A percentile compares a stretch with the other conserved stretches of the same genome.
These are phyloP conservation scores for Acacia concinna DNA, from an alignment of 331 rosid species.

Conservation along the genomic window DNA sequence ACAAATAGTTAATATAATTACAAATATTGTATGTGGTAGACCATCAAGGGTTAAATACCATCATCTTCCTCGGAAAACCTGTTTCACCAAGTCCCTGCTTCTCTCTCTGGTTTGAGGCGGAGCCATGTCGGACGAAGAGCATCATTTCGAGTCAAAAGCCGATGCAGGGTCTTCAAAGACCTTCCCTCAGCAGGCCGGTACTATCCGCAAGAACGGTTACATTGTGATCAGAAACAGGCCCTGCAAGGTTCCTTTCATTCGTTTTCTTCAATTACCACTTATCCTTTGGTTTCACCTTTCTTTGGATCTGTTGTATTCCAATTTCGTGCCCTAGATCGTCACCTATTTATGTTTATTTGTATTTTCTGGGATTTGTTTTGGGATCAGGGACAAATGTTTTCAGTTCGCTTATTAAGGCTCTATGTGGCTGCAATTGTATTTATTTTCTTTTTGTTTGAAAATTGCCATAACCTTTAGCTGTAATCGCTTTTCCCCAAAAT, in stretches of 20 bases:
- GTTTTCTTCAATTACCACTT: not conserved
- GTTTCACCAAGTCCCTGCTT: not conserved
- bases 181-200: conserved; percentile 73
- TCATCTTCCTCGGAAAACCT: not conserved
- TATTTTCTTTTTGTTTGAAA: not conserved
- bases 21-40: no score
- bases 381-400: not conserved
- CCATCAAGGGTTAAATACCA: no score
- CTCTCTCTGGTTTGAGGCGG: not conserved
- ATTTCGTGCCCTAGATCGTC: not conserved
- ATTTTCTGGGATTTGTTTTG: not conserved
- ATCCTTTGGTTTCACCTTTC: not conserved
- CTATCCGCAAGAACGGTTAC: conserved; percentile 72
- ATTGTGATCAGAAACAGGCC: conserved; percentile 67
- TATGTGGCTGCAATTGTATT: not conserved
- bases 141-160: conserved; percentile 74
- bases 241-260: conserved; percentile 53
- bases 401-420: not conserved
- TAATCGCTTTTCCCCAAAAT: not conserved
- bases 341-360: not conserved
- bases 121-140: conserved; percentile 81
- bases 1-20: no score
- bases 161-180: conserved; percentile 83
- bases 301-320: not conserved
- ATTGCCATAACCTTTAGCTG: not conserved